Percentiles rank a stretch among this genome's conserved stretches.
These are phyloP conservation scores for Eucalyptus fibrosa DNA, from an alignment of 345 rosid genomes.

Conservation along the genomic window DNA sequence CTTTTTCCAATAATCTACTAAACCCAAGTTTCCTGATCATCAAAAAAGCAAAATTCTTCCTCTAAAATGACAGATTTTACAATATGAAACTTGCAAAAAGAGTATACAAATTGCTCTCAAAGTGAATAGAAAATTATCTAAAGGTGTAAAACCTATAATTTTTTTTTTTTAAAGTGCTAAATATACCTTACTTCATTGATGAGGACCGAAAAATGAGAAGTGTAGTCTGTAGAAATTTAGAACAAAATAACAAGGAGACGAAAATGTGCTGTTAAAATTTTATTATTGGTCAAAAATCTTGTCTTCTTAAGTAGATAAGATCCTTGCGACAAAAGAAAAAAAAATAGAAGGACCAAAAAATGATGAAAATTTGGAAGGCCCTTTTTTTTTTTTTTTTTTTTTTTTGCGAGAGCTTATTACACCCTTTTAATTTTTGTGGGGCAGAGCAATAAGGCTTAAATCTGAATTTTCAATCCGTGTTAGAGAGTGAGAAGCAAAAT, in stretches of 20 bases:
- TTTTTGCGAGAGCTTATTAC: not conserved
- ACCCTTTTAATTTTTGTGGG: not conserved
- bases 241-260: not conserved
- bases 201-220: not conserved
- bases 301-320: not conserved
- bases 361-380: not conserved
- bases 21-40: not conserved
- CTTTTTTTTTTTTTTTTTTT: not conserved
- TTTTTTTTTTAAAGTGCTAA: not conserved
- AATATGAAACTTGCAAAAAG: not conserved
- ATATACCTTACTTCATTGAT: too few species aligned
- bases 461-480: not conserved
- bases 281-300: not conserved
- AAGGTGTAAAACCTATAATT: not conserved
- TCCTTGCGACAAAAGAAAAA: rapidly evolving
- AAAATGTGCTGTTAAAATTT: not conserved
- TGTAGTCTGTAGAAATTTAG: not conserved
- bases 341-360: not conserved
- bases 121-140: not conserved
- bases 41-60: not conserved
- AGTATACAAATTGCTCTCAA: not conserved
- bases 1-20: not conserved
- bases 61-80: not conserved
- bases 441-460: not conserved
- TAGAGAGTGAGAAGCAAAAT: not conserved